These are phyloP conservation scores for Streptanthus diversifolius DNA, from an alignment of 345 rosid genomes.

Conservation along the genomic window DNA sequence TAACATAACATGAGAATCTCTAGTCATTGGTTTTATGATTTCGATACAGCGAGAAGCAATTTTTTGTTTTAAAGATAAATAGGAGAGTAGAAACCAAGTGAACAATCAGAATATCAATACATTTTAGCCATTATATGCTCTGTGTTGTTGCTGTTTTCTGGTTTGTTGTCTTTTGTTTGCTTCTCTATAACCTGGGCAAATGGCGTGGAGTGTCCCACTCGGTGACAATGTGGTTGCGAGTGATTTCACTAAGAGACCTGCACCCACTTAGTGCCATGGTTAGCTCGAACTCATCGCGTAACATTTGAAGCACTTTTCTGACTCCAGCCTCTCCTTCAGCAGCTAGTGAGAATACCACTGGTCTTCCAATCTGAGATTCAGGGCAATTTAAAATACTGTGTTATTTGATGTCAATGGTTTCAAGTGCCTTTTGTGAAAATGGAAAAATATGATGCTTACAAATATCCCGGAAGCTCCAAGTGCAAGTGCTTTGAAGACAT, in stretches of 20 bases:
- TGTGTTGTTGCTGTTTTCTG: neutral
- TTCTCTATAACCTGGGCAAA: conserved; percentile 38
- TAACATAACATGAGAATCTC: conserved; percentile 16
- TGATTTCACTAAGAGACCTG: conserved; percentile 68
- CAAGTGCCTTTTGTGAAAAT: neutral
- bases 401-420: neutral
- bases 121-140: conserved; percentile 2
- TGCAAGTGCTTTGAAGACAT: conserved; percentile 85
- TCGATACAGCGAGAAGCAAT: neutral
- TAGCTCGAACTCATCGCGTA: conserved; percentile 74
- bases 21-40: neutral
- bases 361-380: conserved; percentile 70
- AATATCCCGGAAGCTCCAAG: conserved; percentile 86
- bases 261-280: conserved; percentile 86
- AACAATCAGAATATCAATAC: conserved; percentile 11
- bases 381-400: neutral
- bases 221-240: conserved; percentile 59
- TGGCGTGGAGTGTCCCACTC: conserved; percentile 62
- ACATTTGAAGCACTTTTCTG: conserved; percentile 65
- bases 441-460: conserved; percentile 41
- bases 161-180: neutral
- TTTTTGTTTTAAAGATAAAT: neutral
- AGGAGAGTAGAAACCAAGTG: neutral
- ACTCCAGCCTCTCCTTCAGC: conserved; percentile 79
- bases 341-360: conserved; percentile 80